These are phyloP conservation scores for Ceratocystis eucalypticola DNA, from an alignment of 2,329 filamentous ascomycete species.

Conservation along the genomic window DNA sequence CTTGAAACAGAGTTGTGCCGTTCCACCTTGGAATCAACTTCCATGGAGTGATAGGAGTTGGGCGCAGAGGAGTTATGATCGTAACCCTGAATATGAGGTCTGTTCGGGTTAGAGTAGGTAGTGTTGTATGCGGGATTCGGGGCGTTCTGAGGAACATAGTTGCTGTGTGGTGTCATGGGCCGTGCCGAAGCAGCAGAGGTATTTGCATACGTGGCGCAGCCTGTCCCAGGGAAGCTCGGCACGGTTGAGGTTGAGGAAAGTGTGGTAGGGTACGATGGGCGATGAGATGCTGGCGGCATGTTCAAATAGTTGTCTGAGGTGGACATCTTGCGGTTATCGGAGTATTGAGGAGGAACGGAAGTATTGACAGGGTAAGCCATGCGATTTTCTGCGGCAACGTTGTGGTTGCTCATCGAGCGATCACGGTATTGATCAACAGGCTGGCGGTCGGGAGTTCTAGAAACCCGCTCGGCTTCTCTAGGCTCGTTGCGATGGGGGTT, in stretches of 20 bases:
- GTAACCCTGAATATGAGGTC: conserved; percentile 6
- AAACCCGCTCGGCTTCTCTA: conserved; percentile 37
- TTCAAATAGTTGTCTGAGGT: not conserved
- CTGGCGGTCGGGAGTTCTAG: conserved; percentile 26
- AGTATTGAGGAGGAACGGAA: conserved; percentile 8
- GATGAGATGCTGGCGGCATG: not conserved
- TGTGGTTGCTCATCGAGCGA: conserved; percentile 48
- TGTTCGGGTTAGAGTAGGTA: conserved; percentile 5
- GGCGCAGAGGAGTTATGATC: conserved; percentile 13
- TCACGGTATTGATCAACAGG: conserved; percentile 29
- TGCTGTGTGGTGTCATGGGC: conserved; percentile 25
- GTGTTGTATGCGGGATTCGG: not conserved
- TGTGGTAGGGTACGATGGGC: not conserved
- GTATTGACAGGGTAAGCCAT: conserved; percentile 4
- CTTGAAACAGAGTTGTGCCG: conserved; percentile 8
- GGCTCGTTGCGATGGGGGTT: conserved; percentile 38
- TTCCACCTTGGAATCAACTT: conserved; percentile 14
- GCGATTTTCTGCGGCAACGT: conserved; percentile 26
- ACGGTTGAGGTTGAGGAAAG: conserved; percentile 1
- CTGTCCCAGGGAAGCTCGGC: not conserved
- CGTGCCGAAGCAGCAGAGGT: conserved; percentile 14
- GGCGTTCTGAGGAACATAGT: not conserved
- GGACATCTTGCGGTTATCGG: conserved; percentile 2
- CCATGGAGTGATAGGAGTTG: conserved; percentile 3
- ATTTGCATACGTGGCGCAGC: not conserved